phyloP scores from a whole-genome alignment of 495 filamentous ascomycete genomes.

The Talaromyces wortmannii region DNA sequence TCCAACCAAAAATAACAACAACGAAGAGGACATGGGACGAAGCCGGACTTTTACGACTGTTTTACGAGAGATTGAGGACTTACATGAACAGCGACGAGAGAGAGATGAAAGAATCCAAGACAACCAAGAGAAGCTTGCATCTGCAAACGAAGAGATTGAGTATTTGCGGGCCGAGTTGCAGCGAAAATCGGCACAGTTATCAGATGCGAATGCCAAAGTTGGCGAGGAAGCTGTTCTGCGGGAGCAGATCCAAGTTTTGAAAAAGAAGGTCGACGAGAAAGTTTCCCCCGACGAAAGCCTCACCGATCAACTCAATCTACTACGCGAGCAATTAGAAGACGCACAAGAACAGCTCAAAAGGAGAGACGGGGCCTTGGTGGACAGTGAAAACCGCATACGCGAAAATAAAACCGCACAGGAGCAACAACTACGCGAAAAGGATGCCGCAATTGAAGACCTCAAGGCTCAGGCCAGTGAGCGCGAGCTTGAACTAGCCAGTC shows the following conservation, averaged over 20 bases:
- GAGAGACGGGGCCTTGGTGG: constrained; percentile 29
- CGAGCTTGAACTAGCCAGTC: constrained; percentile 23
- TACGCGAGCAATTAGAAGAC: constrained; percentile 32
- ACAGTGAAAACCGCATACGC: constrained; percentile 27
- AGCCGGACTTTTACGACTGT: constrained; percentile 13
- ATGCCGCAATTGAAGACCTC: constrained; percentile 36
- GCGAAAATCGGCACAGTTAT: constrained; percentile 21
- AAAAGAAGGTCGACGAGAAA: constrained; percentile 23
- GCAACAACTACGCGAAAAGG: constrained; percentile 28
- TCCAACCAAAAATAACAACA: constrained; percentile 19
- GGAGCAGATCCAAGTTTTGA: constrained; percentile 24
- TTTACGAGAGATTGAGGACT: constrained; percentile 25
- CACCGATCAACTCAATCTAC: background rate
- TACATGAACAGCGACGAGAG: constrained; percentile 25
- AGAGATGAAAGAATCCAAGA: constrained; percentile 31
- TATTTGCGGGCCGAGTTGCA: constrained; percentile 32
- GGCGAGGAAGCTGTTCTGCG: constrained; percentile 20
- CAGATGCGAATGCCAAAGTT: constrained; percentile 18
- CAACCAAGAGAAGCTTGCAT: constrained; percentile 24
- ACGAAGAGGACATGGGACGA: constrained; percentile 11
- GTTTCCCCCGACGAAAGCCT: background rate
- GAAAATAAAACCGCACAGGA: constrained; percentile 29
- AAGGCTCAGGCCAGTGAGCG: constrained; percentile 27
- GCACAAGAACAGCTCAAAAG: constrained; percentile 32
- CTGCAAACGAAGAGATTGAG: constrained; percentile 31